Conservation (phyloP, 2,329 filamentous ascomycete species). For the Aspergillus jensenii region DNA sequence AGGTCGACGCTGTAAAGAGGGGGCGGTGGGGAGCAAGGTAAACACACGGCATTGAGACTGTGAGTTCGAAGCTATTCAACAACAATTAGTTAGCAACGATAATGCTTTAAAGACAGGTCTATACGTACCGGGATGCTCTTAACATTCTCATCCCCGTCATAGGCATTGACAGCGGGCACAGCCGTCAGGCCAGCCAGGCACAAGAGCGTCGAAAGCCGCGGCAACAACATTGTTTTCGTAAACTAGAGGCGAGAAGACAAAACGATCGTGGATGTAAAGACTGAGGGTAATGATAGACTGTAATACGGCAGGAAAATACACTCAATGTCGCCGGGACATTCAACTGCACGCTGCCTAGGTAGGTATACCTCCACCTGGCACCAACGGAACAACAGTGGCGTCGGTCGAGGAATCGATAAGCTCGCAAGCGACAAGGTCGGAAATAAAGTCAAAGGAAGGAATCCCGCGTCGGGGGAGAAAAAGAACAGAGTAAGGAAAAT, state of each 20-base stretch:
- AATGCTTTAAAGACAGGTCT: neutral
- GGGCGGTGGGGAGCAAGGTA: conserved; percentile 6
- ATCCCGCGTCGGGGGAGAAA: conserved; percentile 2
- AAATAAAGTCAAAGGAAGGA: conserved; percentile 11
- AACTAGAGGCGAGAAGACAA: neutral
- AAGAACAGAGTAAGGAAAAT: neutral
- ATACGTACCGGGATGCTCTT: conserved; percentile 64
- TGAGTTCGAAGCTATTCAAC: conserved; percentile 74
- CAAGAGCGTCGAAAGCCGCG: conserved; percentile 34
- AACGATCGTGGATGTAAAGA: conserved; percentile 5
- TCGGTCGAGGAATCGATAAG: neutral
- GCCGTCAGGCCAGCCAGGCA: conserved; percentile 36
- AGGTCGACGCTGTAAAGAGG: neutral
- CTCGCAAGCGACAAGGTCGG: conserved; percentile 1
- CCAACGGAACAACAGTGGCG: conserved; percentile 36
- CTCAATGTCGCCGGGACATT: conserved; percentile 40
- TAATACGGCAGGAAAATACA: neutral
- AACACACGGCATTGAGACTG: conserved; percentile 72
- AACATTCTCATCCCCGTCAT: conserved; percentile 55
- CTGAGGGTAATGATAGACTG: conserved; percentile 7
- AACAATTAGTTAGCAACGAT: conserved; percentile 11
- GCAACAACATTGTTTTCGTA: conserved; percentile 31
- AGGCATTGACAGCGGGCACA: conserved; percentile 32
- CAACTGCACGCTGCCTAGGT: conserved; percentile 24
- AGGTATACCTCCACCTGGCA: conserved; percentile 16